A percentile compares a stretch with the other conserved stretches of the same genome.
phyloP scores from a whole-genome alignment of 176 grass and related monocot genomes.

The Elymus sibiricus region DNA sequence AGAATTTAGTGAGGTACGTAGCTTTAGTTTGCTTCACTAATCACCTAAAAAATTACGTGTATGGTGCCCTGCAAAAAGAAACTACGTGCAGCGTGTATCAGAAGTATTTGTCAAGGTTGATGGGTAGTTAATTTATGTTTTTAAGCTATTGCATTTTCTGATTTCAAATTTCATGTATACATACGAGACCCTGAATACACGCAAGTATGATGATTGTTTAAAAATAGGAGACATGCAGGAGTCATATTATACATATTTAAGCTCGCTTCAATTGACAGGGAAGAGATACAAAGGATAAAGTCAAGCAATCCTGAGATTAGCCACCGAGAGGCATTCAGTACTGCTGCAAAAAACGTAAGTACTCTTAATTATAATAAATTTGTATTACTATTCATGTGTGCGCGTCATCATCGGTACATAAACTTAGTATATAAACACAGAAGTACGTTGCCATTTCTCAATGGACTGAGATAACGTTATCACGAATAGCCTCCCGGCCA shows the following conservation, averaged over 20 bases:
- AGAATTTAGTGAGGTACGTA: background rate
- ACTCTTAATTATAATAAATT: background rate
- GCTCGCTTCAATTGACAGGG: conserved; percentile 40
- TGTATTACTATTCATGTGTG: background rate
- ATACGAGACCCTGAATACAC: background rate
- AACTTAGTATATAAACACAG: no score
- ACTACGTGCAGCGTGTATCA: background rate
- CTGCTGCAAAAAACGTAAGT: conserved; percentile 94
- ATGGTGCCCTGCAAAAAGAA: no score
- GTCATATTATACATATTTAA: no score
- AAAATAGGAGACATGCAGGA: background rate
- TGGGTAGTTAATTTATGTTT: background rate
- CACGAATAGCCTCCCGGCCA: no score
- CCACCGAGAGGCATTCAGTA: conserved; percentile 87
- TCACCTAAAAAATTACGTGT: no score
- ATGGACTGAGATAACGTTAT: no score
- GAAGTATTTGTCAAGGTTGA: background rate
- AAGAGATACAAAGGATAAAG: conserved; percentile 98
- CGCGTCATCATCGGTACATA: no score
- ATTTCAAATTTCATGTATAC: background rate
- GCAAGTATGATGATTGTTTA: background rate
- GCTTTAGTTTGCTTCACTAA: background rate
- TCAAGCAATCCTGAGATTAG: conserved; percentile 87
- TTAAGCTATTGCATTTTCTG: background rate
- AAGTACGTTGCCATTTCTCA: no score